phyloP scores from a whole-genome alignment of 352 stramenopile species.

The Pythium guiyangense region DNA sequence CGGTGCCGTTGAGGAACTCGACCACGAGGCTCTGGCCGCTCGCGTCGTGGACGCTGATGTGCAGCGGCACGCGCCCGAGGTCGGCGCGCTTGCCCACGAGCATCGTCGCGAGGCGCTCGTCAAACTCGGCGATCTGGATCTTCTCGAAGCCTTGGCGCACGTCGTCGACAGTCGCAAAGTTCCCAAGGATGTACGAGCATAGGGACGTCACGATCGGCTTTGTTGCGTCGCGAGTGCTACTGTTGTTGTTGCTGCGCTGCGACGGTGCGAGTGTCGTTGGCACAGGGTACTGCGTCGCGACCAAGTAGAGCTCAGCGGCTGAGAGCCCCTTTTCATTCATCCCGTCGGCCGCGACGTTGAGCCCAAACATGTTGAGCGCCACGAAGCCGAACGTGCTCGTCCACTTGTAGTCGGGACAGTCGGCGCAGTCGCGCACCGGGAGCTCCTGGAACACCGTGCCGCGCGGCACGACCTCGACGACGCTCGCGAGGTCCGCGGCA shows the following conservation, averaged over 20 bases:
- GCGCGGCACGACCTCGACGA: constrained; percentile 46
- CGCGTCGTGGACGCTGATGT: constrained; percentile 61
- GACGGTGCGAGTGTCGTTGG: constrained; percentile 12
- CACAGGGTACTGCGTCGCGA: constrained; percentile 42
- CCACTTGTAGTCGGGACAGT: constrained; percentile 47
- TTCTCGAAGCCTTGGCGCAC: constrained; percentile 38
- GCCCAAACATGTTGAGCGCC: constrained; percentile 41
- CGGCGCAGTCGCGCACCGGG: constrained; percentile 23
- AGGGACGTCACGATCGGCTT: constrained; percentile 59
- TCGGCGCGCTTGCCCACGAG: constrained; percentile 16
- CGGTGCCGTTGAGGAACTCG: constrained; percentile 55
- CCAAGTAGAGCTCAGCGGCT: constrained; percentile 42
- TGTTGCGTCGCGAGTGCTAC: constrained; percentile 5
- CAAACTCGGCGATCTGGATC: constrained; percentile 53
- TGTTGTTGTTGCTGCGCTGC: background rate
- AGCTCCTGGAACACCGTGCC: constrained; percentile 42
- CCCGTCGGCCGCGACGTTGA: constrained; percentile 51
- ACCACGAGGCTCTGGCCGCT: constrained; percentile 63
- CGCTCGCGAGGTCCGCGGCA: constrained; percentile 32
- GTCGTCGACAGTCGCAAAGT: constrained; percentile 59
- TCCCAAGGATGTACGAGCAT: constrained; percentile 68
- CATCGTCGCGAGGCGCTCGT: constrained; percentile 29
- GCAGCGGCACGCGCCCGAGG: constrained; percentile 36
- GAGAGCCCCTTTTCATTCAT: constrained; percentile 53
- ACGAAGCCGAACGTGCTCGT: constrained; percentile 38